Evolutionary conservation across 768 basidiomycete genomes (phyloP).

Genomic region (Tylopilus cervinicoccineus): DNA sequence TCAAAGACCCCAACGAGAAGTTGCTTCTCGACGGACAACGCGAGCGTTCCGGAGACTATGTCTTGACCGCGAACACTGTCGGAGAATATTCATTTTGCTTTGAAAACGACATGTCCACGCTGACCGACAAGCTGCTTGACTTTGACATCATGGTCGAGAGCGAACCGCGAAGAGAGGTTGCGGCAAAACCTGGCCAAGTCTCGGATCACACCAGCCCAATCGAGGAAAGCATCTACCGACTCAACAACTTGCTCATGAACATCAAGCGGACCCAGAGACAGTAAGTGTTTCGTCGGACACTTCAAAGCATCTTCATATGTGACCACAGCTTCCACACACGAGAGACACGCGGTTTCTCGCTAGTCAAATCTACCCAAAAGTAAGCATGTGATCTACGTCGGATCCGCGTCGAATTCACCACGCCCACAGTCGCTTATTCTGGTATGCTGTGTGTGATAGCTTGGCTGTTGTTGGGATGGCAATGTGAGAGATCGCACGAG

Average conservation of each 20-base stretch:
- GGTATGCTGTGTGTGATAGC: slow-evolving; percentile 86
- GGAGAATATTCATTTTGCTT: slow-evolving; percentile 97
- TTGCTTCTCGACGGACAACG: slow-evolving; percentile 82
- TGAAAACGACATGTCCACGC: slow-evolving; percentile 93
- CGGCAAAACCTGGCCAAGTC: slow-evolving; percentile 84
- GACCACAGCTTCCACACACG: slow-evolving; percentile 81
- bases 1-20: slow-evolving; percentile 88
- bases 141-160: slow-evolving; percentile 99
- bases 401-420: neutral
- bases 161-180: slow-evolving; percentile 86
- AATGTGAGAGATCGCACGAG: slow-evolving; percentile 49
- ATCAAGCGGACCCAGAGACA: slow-evolving; percentile 94
- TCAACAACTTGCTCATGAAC: slow-evolving; percentile 81
- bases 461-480: slow-evolving; percentile 82
- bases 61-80: slow-evolving; percentile 88
- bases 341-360: slow-evolving; percentile 90
- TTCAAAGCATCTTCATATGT: slow-evolving; percentile 3
- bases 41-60: slow-evolving; percentile 95
- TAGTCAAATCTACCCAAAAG: slow-evolving; percentile 89
- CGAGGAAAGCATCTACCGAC: slow-evolving; percentile 92
- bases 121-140: slow-evolving; percentile 92
- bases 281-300: slow-evolving; percentile 43
- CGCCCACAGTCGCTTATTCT: slow-evolving; percentile 75
- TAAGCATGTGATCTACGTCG: slow-evolving; percentile 26
- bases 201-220: slow-evolving; percentile 89